These are phyloP conservation scores for Ustilago tritici DNA, from an alignment of 1,284 basidiomycete species.

Conservation along the genomic window DNA sequence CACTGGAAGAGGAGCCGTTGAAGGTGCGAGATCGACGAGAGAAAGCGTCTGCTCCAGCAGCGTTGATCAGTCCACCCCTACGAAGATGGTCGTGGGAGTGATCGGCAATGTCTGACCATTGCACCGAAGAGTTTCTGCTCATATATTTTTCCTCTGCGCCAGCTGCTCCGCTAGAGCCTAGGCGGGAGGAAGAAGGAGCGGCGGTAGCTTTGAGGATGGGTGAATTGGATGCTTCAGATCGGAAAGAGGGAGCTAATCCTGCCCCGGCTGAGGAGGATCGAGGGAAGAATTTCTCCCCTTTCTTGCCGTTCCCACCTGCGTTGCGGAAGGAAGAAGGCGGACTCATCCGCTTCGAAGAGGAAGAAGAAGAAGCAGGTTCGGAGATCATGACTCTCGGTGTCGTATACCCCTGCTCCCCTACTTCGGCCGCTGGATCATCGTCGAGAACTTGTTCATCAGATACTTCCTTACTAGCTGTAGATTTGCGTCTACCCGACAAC, in stretches of 20 bases:
- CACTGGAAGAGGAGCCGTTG: slow-evolving; percentile 12
- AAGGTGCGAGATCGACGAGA: slow-evolving; percentile 29
- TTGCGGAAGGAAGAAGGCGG: slow-evolving; percentile 31
- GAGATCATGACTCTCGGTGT: slow-evolving; percentile 46
- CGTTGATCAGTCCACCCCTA: slow-evolving; percentile 23
- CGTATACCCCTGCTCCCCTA: slow-evolving; percentile 1
- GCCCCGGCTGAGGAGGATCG: slow-evolving; percentile 49
- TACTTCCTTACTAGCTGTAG: slow-evolving; percentile 5
- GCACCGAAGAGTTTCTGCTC: slow-evolving; percentile 34
- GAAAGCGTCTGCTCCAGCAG: slow-evolving; percentile 30
- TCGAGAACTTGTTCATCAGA: slow-evolving; percentile 18
- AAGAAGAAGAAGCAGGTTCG: slow-evolving; percentile 26
- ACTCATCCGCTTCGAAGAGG: slow-evolving; percentile 16
- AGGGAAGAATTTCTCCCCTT: slow-evolving; percentile 46
- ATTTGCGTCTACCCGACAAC: slow-evolving; percentile 27
- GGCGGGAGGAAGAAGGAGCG: slow-evolving; percentile 8
- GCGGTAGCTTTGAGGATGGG: slow-evolving; percentile 25
- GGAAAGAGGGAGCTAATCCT: slow-evolving; percentile 27
- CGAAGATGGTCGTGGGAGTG: slow-evolving; percentile 22
- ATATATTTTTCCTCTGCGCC: background rate
- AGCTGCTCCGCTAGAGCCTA: background rate
- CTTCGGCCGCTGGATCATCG: slow-evolving; percentile 9
- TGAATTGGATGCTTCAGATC: slow-evolving; percentile 21
- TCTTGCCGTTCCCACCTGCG: slow-evolving; percentile 11
- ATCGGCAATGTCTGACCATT: slow-evolving; percentile 56